Conservation (phyloP, 2,329 filamentous ascomycete genomes). For the Alternaria sp. region DNA sequence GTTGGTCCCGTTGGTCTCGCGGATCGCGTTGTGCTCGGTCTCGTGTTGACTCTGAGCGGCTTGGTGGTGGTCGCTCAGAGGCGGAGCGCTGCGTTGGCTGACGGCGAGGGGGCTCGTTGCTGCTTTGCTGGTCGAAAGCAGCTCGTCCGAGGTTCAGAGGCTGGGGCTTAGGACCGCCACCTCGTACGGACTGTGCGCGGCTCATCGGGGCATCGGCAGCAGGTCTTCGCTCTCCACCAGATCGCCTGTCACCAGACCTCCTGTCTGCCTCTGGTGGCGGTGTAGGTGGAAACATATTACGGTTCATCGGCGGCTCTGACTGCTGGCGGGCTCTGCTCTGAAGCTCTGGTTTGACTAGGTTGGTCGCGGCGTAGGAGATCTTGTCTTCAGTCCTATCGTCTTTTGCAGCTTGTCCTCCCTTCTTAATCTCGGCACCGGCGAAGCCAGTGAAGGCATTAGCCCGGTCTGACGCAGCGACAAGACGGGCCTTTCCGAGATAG, state of each 20-base stretch:
- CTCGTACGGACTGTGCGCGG: constrained; percentile 60
- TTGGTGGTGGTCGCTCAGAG: constrained; percentile 54
- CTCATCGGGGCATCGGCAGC: constrained; percentile 46
- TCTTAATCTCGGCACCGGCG: constrained; percentile 80
- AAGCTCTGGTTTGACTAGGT: constrained; percentile 87
- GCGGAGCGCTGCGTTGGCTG: constrained; percentile 52
- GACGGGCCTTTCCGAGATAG: constrained; percentile 93
- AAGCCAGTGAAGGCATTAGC: constrained; percentile 84
- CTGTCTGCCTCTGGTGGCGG: constrained; percentile 87
- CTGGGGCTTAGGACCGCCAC: constrained; percentile 58
- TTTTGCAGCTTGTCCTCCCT: constrained; percentile 63
- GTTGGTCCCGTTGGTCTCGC: constrained; percentile 7
- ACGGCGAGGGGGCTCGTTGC: constrained; percentile 44
- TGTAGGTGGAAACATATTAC: constrained; percentile 95
- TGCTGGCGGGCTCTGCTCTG: constrained; percentile 79
- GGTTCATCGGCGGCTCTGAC: constrained; percentile 79
- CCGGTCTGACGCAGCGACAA: constrained; percentile 87
- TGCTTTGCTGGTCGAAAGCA: constrained; percentile 55
- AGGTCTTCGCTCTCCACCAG: constrained; percentile 26
- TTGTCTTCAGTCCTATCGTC: constrained; percentile 86
- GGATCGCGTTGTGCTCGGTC: constrained; percentile 25
- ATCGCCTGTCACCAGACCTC: constrained; percentile 33
- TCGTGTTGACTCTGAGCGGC: constrained; percentile 47
- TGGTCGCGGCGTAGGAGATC: constrained; percentile 90
- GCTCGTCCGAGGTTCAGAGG: constrained; percentile 59